These are phyloP conservation scores for Leccinum huronense DNA, from an alignment of 1,284 basidiomycete genomes.

Conservation along the genomic window DNA sequence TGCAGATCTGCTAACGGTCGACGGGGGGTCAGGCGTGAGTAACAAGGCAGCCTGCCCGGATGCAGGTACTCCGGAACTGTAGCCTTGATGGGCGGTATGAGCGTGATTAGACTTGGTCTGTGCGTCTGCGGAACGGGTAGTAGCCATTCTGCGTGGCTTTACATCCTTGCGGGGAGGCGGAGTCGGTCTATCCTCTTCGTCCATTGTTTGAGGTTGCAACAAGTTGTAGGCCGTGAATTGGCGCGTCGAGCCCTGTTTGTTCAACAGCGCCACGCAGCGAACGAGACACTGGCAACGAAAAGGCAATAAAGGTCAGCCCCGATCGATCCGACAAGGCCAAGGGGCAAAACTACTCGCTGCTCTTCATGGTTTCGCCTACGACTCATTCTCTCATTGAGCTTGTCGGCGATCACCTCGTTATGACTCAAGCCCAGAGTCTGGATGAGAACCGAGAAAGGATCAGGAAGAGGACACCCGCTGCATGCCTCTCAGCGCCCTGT, in stretches of 20 bases:
- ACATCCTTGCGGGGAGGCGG: slow-evolving; percentile 35
- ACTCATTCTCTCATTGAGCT: too few species aligned
- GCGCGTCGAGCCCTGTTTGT: too few species aligned
- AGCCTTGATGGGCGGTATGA: slow-evolving; percentile 8
- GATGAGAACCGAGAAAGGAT: background rate
- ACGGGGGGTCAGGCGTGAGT: slow-evolving; percentile 21
- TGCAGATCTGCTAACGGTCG: slow-evolving; percentile 9
- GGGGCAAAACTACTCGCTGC: too few species aligned
- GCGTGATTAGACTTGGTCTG: slow-evolving; percentile 8
- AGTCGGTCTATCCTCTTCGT: slow-evolving; percentile 13
- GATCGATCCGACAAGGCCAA: too few species aligned
- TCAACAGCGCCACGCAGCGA: too few species aligned
- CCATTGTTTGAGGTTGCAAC: slow-evolving; percentile 17
- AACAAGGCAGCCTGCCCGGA: slow-evolving; percentile 16
- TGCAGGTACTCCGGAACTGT: slow-evolving; percentile 4
- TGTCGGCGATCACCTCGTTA: too few species aligned
- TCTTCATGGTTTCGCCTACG: too few species aligned
- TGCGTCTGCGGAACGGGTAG: slow-evolving; percentile 14
- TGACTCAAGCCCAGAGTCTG: too few species aligned
- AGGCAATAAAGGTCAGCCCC: too few species aligned
- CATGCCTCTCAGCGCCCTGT: slow-evolving; percentile 43
- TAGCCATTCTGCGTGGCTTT: slow-evolving; percentile 26
- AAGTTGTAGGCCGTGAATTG: too few species aligned
- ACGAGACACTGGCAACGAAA: too few species aligned
- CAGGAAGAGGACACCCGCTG: slow-evolving; percentile 47